phyloP scores from a whole-genome alignment of 2,329 filamentous ascomycete genomes.

The Amesomyces nigricolor region DNA sequence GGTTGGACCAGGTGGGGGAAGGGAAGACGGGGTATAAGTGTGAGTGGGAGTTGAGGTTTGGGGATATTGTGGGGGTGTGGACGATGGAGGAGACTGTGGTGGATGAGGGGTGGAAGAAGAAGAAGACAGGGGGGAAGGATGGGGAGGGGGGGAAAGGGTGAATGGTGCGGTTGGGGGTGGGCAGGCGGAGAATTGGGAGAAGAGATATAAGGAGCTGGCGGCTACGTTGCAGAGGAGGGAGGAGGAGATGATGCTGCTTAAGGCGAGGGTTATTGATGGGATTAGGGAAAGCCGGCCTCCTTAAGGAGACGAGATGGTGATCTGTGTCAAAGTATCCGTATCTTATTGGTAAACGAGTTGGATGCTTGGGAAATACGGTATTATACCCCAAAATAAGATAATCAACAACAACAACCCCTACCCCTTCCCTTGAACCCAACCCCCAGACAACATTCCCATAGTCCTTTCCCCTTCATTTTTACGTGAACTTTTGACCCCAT shows the following conservation, averaged over 20 bases:
- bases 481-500: no score
- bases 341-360: no score
- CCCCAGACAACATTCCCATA: no score
- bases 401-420: no score
- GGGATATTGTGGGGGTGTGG: conserved; percentile 47
- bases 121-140: neutral
- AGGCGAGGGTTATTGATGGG: conserved; percentile 38
- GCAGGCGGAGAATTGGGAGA: conserved; percentile 40
- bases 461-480: no score
- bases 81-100: conserved; percentile 46
- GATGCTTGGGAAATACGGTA: no score
- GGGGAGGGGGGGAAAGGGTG: neutral
- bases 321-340: no score
- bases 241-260: conserved; percentile 43
- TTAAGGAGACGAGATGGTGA: no score
- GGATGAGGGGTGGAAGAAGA: conserved; percentile 36
- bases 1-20: conserved; percentile 36
- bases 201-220: conserved; percentile 52
- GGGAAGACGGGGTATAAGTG: conserved; percentile 45
- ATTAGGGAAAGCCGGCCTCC: conserved; percentile 21
- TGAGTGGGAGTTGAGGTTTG: conserved; percentile 52
- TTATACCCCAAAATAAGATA: no score
- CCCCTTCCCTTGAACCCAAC: no score
- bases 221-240: conserved; percentile 55
- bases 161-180: neutral